These are phyloP conservation scores for Claviceps spartinae DNA, from an alignment of 2,329 filamentous ascomycete genomes.

Conservation along the genomic window DNA sequence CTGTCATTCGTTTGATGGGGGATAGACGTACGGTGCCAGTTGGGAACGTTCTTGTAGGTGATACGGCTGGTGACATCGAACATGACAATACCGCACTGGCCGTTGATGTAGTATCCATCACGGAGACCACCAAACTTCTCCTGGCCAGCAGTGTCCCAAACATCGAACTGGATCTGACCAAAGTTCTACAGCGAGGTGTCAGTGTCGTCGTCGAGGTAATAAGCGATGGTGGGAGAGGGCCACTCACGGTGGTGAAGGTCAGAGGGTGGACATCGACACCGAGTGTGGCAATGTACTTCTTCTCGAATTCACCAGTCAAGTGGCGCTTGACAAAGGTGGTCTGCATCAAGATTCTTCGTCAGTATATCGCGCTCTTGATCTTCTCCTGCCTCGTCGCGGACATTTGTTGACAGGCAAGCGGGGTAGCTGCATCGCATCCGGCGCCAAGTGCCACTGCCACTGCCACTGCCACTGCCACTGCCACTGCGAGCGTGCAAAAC, in stretches of 20 bases:
- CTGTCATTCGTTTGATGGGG: background rate
- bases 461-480: too few species aligned
- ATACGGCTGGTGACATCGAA: slow-evolving; percentile 99
- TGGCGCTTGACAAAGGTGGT: slow-evolving; percentile 99
- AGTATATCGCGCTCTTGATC: background rate
- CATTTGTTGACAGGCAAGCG: slow-evolving; percentile 8
- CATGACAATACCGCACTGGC: slow-evolving; percentile 99
- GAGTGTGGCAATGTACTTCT: slow-evolving; percentile 99
- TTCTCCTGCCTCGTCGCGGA: background rate
- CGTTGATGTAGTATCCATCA: slow-evolving; percentile 99
- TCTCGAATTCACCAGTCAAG: slow-evolving; percentile 99
- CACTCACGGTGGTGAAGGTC: slow-evolving; percentile 87
- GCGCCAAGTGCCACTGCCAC: background rate
- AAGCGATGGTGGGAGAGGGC: slow-evolving; percentile 9
- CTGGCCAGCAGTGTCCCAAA: slow-evolving; percentile 97
- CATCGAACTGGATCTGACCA: slow-evolving; percentile 94
- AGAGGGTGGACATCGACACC: slow-evolving; percentile 99
- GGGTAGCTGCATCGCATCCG: slow-evolving; percentile 8
- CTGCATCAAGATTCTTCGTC: slow-evolving; percentile 32
- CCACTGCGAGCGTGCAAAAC: slow-evolving; percentile 1
- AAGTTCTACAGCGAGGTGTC: slow-evolving; percentile 49
- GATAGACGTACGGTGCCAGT: slow-evolving; percentile 87
- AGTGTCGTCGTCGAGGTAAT: slow-evolving; percentile 4
- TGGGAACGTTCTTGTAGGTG: slow-evolving; percentile 99
- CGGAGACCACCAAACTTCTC: slow-evolving; percentile 99